Base-by-base conservation (phyloP, 2,329 filamentous ascomycete genomes). In the Fusarium pseudoanthophilum region DNA sequence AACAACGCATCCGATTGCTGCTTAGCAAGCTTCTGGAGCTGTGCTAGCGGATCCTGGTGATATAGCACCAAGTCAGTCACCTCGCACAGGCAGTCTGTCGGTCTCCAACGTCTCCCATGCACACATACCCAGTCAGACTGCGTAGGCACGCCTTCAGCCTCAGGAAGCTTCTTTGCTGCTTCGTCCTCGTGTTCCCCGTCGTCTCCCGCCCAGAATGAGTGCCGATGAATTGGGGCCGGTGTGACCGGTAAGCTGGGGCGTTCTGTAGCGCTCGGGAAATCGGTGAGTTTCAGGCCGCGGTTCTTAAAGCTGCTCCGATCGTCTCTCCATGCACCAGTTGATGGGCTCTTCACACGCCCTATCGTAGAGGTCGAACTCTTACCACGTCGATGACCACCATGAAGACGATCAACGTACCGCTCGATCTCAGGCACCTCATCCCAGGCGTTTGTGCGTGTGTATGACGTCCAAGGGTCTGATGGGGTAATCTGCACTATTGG, bases 41-140 rank as follows among this genome's bases (percentile, higher is more conserved):
- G 91, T 70, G 84, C 87, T 77, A 87, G 83, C 68, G 93, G 93
- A 83, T 95, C 92, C 92, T 94, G 87, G 74, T 84, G 77, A 77
- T 79, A 76, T 70, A 79, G 80, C 70, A 86, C 80, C 78, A 85
- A 76, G 86, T 90, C 88, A 89, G 87, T 83, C 79, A 88, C 79
- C 75, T 86, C 83, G 82, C 87, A 90, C 76, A 85, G 83, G 82
- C 87, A 89, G 81, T 88, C 87, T 78, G 83, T 81, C 71, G 84
- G 84, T 69, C 76, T 80, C 84, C 86, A 89, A 74, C 79, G 77
- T 71, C 80, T 81, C 71, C 87, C 87, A 79, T 89, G 87, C 83
- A 87, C 87, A 94, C 94, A 92, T 94, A 97, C 95, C 95, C 95
- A 98, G 83, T 97, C 94, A 80, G 90, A 88, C 87, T 97, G 95